phyloP scores from a whole-genome alignment of 768 basidiomycete species.

The Lyophyllum semitale region DNA sequence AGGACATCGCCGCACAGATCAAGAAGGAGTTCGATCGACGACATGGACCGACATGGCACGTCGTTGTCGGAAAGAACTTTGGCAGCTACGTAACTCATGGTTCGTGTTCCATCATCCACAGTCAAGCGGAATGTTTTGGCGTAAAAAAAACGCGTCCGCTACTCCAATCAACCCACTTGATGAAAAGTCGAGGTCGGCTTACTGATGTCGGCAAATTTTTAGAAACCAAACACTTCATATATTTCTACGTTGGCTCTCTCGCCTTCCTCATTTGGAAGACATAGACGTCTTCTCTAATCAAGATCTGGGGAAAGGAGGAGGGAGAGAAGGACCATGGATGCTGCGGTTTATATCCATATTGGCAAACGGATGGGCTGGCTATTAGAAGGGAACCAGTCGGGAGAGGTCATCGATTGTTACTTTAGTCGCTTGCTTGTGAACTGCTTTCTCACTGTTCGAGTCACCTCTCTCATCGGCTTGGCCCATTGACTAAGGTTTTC shows the following conservation, averaged over 20 bases:
- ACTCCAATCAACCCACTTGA: conserved; percentile 6
- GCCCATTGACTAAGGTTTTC: background rate
- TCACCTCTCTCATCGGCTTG: conserved; percentile 8
- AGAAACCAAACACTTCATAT: conserved; percentile 99
- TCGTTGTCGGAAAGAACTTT: conserved; percentile 99
- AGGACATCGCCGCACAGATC: conserved; percentile 96
- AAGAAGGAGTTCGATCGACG: conserved; percentile 97
- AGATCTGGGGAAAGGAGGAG: background rate
- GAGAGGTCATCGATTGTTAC: conserved; percentile 13
- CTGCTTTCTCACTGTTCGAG: conserved; percentile 14
- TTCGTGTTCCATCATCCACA: conserved; percentile 38
- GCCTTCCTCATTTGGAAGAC: conserved; percentile 97
- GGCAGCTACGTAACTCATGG: conserved; percentile 98
- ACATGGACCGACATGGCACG: conserved; percentile 96
- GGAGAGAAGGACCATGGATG: conserved; percentile 3
- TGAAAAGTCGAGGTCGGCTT: conserved; percentile 5
- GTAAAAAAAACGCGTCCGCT: conserved; percentile 24
- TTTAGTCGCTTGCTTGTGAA: conserved; percentile 13
- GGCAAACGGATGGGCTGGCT: background rate
- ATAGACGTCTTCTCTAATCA: conserved; percentile 36
- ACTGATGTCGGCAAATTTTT: conserved; percentile 14
- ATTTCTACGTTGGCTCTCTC: conserved; percentile 93
- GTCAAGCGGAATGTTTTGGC: conserved; percentile 7
- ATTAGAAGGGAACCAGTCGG: conserved; percentile 13
- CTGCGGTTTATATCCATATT: conserved; percentile 6